Percentiles rank a stretch among this genome's conserved stretches.
Evolutionary conservation across 2,329 filamentous ascomycete genomes (phyloP).

Genomic region (Microcyclospora tardicrescens): DNA sequence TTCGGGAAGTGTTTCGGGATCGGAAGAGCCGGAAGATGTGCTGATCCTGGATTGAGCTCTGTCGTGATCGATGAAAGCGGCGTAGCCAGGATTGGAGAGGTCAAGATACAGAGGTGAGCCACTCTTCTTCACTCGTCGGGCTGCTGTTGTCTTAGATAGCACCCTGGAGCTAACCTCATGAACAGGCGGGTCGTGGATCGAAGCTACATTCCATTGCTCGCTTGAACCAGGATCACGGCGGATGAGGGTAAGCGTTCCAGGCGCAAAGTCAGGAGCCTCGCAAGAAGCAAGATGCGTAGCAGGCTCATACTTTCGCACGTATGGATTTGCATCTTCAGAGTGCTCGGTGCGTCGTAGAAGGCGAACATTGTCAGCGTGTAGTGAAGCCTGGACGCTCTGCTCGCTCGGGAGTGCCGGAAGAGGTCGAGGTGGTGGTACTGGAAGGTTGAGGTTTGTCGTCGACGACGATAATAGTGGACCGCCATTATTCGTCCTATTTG

Average conservation of each 20-base stretch:
- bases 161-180: conserved; percentile 33
- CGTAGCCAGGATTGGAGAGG: conserved; percentile 47
- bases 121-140: conserved; percentile 22
- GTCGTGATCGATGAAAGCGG: conserved; percentile 37
- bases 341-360: conserved; percentile 11
- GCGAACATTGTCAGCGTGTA: conserved; percentile 13
- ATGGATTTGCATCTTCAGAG: conserved; percentile 14
- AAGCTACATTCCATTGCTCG: conserved; percentile 40
- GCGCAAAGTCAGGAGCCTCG: conserved; percentile 2
- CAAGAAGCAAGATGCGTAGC: background rate
- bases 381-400: conserved; percentile 6
- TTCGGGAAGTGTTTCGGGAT: conserved; percentile 15
- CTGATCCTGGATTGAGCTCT: conserved; percentile 11
- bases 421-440: conserved; percentile 10
- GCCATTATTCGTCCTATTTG: too few relatives aligned
- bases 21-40: conserved; percentile 15
- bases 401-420: conserved; percentile 18
- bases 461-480: background rate
- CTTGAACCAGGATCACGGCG: conserved; percentile 36
- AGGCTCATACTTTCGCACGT: conserved; percentile 8
- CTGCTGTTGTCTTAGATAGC: conserved; percentile 15
- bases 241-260: conserved; percentile 33
- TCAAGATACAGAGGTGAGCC: conserved; percentile 39
- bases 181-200: conserved; percentile 33
- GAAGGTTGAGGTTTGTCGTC: conserved; percentile 7